Conservation (phyloP, 345 rosid genomes). For the Moringa oleifera region DNA sequence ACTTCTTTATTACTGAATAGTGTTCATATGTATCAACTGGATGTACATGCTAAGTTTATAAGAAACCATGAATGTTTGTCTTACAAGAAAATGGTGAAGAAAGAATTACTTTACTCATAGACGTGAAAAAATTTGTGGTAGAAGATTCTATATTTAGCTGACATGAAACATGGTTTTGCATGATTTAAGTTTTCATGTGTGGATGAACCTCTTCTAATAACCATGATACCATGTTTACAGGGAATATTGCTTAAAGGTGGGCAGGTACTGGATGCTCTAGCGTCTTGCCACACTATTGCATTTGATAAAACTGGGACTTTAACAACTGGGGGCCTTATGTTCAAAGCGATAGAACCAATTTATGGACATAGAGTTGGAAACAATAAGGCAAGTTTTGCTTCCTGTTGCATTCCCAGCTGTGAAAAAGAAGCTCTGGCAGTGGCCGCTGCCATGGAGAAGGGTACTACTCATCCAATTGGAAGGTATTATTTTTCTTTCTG, state of each 20-base stretch:
- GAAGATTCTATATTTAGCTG: neutral
- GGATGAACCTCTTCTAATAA: too few relatives aligned
- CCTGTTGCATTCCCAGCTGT: constrained; percentile 83
- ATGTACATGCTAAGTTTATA: too few relatives aligned
- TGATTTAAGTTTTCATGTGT: too few relatives aligned
- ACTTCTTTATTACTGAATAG: neutral
- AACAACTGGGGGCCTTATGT: constrained; percentile 92
- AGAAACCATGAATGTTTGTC: too few relatives aligned
- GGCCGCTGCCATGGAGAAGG: constrained; percentile 99
- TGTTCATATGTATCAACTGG: neutral
- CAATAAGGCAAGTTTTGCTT: constrained; percentile 19
- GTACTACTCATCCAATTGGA: constrained; percentile 99
- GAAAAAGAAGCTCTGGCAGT: constrained; percentile 98
- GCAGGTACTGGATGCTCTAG: constrained; percentile 88
- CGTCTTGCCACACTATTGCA: constrained; percentile 87
- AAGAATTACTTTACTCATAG: too few relatives aligned
- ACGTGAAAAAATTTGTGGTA: too few relatives aligned
- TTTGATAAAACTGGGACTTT: constrained; percentile 99
- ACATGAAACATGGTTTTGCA: neutral
- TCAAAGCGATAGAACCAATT: constrained; percentile 93
- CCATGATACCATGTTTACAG: constrained; percentile 25
- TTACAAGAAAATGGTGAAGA: too few relatives aligned
- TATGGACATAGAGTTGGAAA: constrained; percentile 58
- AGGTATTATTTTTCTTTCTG: constrained; percentile 39
- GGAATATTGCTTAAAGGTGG: constrained; percentile 97